Percentiles rank a stretch among this genome's conserved stretches.
These are phyloP conservation scores for Cryptococcus hybrid DNA, from an alignment of 1,284 basidiomycete genomes.

Conservation along the genomic window DNA sequence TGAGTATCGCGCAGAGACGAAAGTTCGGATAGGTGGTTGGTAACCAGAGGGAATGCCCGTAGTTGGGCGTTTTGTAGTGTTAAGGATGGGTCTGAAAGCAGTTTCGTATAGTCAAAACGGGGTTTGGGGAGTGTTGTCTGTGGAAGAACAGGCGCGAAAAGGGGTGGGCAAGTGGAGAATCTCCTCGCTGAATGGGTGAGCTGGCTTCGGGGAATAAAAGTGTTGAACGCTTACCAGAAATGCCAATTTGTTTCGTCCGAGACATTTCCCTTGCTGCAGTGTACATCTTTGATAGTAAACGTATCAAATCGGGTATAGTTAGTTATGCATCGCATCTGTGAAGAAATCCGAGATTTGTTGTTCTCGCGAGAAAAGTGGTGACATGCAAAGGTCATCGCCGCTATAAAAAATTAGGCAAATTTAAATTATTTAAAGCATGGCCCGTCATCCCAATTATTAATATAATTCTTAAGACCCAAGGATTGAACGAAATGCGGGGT, in stretches of 20 bases:
- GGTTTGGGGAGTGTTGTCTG: slow-evolving; percentile 61
- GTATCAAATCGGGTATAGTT: too few species aligned
- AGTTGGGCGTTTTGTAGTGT: slow-evolving; percentile 35
- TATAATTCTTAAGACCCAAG: too few species aligned
- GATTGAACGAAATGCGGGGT: too few species aligned
- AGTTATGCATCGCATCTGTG: too few species aligned
- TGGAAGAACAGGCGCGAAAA: slow-evolving; percentile 11
- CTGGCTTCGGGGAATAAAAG: not conserved
- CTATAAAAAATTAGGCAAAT: too few species aligned
- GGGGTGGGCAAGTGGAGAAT: not conserved
- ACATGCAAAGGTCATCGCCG: too few species aligned
- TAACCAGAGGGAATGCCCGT: slow-evolving; percentile 28
- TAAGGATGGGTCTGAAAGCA: slow-evolving; percentile 28
- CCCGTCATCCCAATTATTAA: too few species aligned
- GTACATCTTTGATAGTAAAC: too few species aligned
- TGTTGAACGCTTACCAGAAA: not conserved
- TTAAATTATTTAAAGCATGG: too few species aligned
- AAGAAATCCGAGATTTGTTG: too few species aligned
- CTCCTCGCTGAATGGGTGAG: not conserved
- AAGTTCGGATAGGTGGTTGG: slow-evolving; percentile 36
- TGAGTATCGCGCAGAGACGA: slow-evolving; percentile 33
- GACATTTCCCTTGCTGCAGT: too few species aligned
- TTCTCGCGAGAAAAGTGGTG: too few species aligned
- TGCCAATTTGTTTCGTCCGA: not conserved
- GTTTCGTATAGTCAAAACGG: slow-evolving; percentile 64